These are phyloP conservation scores for Cytospora chrysosperma DNA, from an alignment of 2,329 filamentous ascomycete genomes.

Conservation along the genomic window DNA sequence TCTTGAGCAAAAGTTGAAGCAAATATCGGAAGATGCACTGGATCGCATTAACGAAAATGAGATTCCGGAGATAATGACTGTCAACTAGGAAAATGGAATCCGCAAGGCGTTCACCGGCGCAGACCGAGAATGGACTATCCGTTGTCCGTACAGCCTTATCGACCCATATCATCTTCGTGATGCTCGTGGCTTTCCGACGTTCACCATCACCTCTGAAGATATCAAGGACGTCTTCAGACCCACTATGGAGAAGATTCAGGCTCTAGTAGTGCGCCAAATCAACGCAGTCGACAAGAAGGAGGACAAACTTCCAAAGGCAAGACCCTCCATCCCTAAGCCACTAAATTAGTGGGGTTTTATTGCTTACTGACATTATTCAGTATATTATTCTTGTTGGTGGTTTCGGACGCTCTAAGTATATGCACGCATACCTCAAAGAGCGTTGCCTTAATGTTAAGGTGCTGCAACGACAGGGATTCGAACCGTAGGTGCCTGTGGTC, in stretches of 20 bases:
- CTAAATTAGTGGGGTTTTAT: neutral
- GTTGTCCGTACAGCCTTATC: constrained; percentile 1
- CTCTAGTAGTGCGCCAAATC: constrained; percentile 31
- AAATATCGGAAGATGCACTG: constrained; percentile 2
- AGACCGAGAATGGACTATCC: constrained; percentile 18
- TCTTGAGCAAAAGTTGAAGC: constrained; percentile 29
- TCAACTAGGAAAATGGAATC: constrained; percentile 31
- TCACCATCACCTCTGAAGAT: constrained; percentile 24
- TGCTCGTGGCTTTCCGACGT: neutral
- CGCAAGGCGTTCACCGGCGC: constrained; percentile 28
- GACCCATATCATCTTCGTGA: neutral
- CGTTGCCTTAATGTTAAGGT: constrained; percentile 24
- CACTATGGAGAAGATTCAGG: constrained; percentile 24
- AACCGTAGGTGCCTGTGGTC: constrained; percentile 34
- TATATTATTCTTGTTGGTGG: constrained; percentile 41
- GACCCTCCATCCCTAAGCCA: neutral
- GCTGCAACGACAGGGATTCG: constrained; percentile 32
- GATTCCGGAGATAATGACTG: neutral
- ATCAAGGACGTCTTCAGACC: constrained; percentile 30
- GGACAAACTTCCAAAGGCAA: constrained; percentile 30
- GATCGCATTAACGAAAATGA: neutral
- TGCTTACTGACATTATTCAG: constrained; percentile 27
- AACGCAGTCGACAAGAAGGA: constrained; percentile 25
- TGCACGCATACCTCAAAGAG: constrained; percentile 28
- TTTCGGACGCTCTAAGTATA: constrained; percentile 35